A percentile compares a stretch with the other conserved stretches of the same genome.
Conservation (phyloP, 169 alveolate genomes). For the Plasmodium gonderi region DNA sequence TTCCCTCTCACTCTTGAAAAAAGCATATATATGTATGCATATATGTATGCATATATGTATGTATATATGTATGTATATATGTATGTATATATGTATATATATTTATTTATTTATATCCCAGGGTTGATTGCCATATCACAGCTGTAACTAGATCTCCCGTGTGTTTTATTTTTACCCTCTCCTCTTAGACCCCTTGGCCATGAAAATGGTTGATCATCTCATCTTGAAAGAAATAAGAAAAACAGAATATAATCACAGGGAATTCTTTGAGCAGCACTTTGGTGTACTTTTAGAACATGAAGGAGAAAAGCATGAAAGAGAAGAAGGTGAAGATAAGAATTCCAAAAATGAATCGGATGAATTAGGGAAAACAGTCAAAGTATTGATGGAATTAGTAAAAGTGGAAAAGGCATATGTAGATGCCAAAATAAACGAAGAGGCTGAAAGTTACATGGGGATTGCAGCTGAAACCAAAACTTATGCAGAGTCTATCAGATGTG, state of each 20-base stretch:
- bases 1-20: too few relatives aligned
- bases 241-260: background rate
- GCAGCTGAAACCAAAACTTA: background rate
- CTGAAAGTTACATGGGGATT: slow-evolving; percentile 2
- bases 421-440: slow-evolving; percentile 25
- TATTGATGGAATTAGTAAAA: background rate
- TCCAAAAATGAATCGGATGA: background rate
- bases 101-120: background rate
- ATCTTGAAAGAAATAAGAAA: background rate
- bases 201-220: slow-evolving; percentile 1
- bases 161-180: background rate
- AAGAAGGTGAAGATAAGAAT: background rate
- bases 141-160: too few relatives aligned
- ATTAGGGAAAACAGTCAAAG: background rate
- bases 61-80: background rate
- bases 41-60: background rate
- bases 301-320: background rate
- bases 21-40: background rate
- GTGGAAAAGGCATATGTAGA: slow-evolving; percentile 2
- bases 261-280: slow-evolving; percentile 20
- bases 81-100: background rate
- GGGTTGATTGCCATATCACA: too few relatives aligned
- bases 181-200: background rate
- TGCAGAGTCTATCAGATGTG: background rate
- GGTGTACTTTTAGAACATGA: background rate